Evolutionary conservation across 306 rosid genomes (phyloP), one percentile per base, ranked within the genome.

Genomic region (Cyamopsis tetragonoloba): DNA sequence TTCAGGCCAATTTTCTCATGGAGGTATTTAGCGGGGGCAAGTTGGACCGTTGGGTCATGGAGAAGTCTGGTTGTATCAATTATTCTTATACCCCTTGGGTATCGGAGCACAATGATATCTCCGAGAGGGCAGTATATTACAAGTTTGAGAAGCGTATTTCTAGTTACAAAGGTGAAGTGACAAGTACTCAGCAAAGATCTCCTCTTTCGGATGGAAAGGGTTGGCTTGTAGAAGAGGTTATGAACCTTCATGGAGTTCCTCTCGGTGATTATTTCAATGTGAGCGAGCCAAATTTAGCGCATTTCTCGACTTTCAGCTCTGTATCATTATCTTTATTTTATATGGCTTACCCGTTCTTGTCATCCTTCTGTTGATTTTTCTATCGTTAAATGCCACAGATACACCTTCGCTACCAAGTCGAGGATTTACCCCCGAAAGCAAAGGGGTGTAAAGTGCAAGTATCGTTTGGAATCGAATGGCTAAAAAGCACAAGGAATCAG

Each of bases 21-120:
- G 97, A 88, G 95, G 44, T 88, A 60, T 95, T 90, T 32, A 69
- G 82, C 14, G 99, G 99, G 51, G 84, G 91, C 22, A 95, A 86
- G 41, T 57, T 95, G 81, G 99, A 90, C 44, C 83, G 86, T 4
- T 83, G 80, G 60, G 81, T 90, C 62, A 88, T 91, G 96, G 99
- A 90, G 76, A 95, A 82, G 48, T 81, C 87, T 41, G 97, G 99
- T 37, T 88, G 83, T 78, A 81, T 82, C 44, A 75, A 85, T 84
- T 95, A 90, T 66, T 86, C 96, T 46, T 62, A 53, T 73, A 90
- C 95, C 51, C 95, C 97, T 20, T 95, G 99, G 99, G 95, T 88
- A 73, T 83, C 85, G 1, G 99, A 95, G 78, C 82, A 90, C 79
- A 74, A 12, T 0, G 91, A 95, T 74, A 76, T 79, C 54, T 85